A percentile compares a stretch with the other conserved stretches of the same genome.
Conservation (phyloP, 495 filamentous ascomycete genomes). For the Xylaria nigripes region DNA sequence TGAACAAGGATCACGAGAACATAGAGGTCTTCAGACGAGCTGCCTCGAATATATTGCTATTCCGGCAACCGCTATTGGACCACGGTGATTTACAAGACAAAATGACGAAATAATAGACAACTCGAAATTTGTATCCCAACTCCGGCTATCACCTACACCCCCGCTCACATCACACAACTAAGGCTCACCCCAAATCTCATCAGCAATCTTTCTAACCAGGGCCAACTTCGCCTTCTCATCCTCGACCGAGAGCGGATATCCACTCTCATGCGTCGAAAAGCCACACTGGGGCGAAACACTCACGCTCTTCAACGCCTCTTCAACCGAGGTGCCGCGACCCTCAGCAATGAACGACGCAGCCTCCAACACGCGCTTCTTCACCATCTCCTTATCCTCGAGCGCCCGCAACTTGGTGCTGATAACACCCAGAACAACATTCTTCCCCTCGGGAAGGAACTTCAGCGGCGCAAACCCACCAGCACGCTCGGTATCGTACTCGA, state of each 20-base stretch:
- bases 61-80: no score
- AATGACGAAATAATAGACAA: no score
- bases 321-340: slow-evolving; percentile 52
- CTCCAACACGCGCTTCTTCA: slow-evolving; percentile 57
- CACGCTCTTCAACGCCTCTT: slow-evolving; percentile 60
- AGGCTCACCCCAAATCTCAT: slow-evolving; percentile 62
- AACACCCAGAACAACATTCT: slow-evolving; percentile 68
- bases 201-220: slow-evolving; percentile 59
- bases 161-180: slow-evolving; percentile 16
- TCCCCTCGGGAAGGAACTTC: slow-evolving; percentile 59
- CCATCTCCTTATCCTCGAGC: slow-evolving; percentile 65
- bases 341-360: slow-evolving; percentile 66
- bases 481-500: slow-evolving; percentile 73
- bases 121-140: not conserved
- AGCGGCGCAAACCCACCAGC: slow-evolving; percentile 74
- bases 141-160: not conserved
- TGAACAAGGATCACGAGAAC: no score
- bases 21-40: no score
- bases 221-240: slow-evolving; percentile 65
- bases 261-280: slow-evolving; percentile 64
- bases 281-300: slow-evolving; percentile 73
- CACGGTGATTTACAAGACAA: no score
- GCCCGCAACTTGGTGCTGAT: slow-evolving; percentile 66
- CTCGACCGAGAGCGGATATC: slow-evolving; percentile 54
- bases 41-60: no score